Percentiles rank a stretch among this genome's conserved stretches.
These are phyloP conservation scores for Colletotrichum filicis DNA, from an alignment of 2,329 filamentous ascomycete genomes.

Conservation along the genomic window DNA sequence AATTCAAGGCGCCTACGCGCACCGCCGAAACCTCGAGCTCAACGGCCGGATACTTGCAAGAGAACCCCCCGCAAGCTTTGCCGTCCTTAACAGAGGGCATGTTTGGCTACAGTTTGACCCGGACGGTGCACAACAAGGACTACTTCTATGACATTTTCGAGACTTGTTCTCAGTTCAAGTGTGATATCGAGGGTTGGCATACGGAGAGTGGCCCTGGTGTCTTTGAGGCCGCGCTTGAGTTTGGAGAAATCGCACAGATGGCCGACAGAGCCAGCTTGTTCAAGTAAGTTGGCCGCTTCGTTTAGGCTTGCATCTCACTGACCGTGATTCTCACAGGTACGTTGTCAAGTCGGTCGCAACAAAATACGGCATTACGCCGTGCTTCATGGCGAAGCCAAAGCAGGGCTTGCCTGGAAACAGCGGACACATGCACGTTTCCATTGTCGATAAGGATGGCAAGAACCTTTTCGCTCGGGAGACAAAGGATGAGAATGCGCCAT, in stretches of 20 bases:
- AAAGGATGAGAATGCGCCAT: constrained; percentile 77
- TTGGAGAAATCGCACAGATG: constrained; percentile 88
- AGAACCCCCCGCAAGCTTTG: constrained; percentile 78
- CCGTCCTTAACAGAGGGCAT: constrained; percentile 90
- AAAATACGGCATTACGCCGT: constrained; percentile 91
- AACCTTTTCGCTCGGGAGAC: constrained; percentile 81
- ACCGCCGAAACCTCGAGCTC: constrained; percentile 68
- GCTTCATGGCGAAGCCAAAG: constrained; percentile 98
- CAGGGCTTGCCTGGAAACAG: constrained; percentile 93
- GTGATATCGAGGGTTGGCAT: constrained; percentile 93
- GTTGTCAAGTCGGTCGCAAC: constrained; percentile 89
- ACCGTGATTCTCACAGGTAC: constrained; percentile 60
- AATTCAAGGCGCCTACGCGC: constrained; percentile 77
- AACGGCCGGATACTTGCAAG: constrained; percentile 78
- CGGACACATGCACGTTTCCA: constrained; percentile 93
- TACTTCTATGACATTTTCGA: constrained; percentile 93
- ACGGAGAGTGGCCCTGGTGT: constrained; percentile 94
- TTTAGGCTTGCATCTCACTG: background rate
- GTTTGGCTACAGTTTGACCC: constrained; percentile 93
- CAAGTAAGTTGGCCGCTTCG: constrained; percentile 67
- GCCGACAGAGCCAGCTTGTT: constrained; percentile 92
- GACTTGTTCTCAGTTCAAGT: constrained; percentile 80
- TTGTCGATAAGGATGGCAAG: constrained; percentile 82
- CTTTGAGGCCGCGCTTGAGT: constrained; percentile 94
- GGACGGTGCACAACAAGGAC: constrained; percentile 89